A percentile compares a stretch with the other conserved stretches of the same genome.
phyloP scores from a whole-genome alignment of 805 yeast species.

The Nakazawaea siamensis region DNA sequence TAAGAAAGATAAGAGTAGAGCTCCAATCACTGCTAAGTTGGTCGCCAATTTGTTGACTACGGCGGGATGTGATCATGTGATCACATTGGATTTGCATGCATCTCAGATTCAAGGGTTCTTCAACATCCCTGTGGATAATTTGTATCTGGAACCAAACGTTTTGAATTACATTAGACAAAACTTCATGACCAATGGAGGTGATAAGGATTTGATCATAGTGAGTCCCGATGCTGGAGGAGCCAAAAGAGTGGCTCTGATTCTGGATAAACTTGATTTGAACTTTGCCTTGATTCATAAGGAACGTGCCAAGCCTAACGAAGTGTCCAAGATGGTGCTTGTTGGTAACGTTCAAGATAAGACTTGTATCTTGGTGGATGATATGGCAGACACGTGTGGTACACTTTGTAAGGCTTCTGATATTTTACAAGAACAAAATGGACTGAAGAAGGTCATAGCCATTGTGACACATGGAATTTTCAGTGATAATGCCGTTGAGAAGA shows the following conservation, averaged over 20 bases:
- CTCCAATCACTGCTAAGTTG: slow-evolving; percentile 92
- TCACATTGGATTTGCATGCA: slow-evolving; percentile 95
- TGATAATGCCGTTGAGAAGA: slow-evolving; percentile 70
- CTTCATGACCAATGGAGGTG: slow-evolving; percentile 26
- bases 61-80: slow-evolving; percentile 92
- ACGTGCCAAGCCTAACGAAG: slow-evolving; percentile 91
- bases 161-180: slow-evolving; percentile 71
- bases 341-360: slow-evolving; percentile 85
- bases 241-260: slow-evolving; percentile 89
- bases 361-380: slow-evolving; percentile 88
- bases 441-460: slow-evolving; percentile 80
- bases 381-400: slow-evolving; percentile 99
- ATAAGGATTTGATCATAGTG: slow-evolving; percentile 57
- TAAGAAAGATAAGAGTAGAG: slow-evolving; percentile 91
- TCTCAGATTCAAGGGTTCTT: slow-evolving; percentile 97
- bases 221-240: slow-evolving; percentile 99
- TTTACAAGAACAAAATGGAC: slow-evolving; percentile 62
- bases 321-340: slow-evolving; percentile 88
- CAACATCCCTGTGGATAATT: slow-evolving; percentile 89
- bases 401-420: slow-evolving; percentile 91
- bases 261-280: slow-evolving; percentile 84
- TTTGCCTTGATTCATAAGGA: slow-evolving; percentile 97
- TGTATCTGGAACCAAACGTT: slow-evolving; percentile 91
- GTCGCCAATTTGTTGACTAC: slow-evolving; percentile 87
- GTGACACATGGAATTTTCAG: slow-evolving; percentile 95